Evolutionary conservation across 2,329 filamentous ascomycete genomes (phyloP).

Genomic region (Colletotrichum sublineola): DNA sequence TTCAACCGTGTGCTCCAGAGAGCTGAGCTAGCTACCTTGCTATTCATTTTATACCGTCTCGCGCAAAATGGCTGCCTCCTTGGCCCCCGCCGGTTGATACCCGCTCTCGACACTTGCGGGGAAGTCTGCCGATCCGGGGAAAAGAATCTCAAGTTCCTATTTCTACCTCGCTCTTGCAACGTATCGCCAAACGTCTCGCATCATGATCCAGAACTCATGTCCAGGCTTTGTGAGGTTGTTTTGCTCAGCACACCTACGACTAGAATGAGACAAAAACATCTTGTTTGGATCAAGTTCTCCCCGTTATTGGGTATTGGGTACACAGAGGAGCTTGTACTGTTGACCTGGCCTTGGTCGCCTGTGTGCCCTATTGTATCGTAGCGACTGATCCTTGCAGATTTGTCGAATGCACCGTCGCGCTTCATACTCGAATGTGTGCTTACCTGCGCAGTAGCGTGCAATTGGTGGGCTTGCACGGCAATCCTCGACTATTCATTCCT

Average conservation of each 20-base stretch:
- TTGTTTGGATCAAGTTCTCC: too few relatives aligned
- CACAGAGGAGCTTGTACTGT: neutral
- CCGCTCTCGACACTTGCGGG: slow-evolving; percentile 17
- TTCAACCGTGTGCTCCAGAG: neutral
- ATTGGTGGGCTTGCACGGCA: too few relatives aligned
- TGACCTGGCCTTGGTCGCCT: too few relatives aligned
- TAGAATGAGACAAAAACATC: neutral
- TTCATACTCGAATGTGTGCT: neutral
- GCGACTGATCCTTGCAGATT: too few relatives aligned
- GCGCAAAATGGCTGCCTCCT: neutral
- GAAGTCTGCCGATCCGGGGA: slow-evolving; percentile 31
- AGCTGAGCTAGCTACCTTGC: neutral
- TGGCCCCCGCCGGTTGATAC: neutral
- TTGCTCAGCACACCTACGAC: neutral
- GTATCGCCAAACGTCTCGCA: neutral
- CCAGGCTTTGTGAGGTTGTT: neutral
- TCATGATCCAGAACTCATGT: neutral
- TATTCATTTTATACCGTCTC: slow-evolving; percentile 13
- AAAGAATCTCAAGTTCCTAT: neutral
- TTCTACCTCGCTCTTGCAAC: neutral
- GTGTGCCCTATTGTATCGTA: neutral
- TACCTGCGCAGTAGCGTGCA: neutral
- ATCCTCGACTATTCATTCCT: neutral
- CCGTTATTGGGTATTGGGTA: neutral
- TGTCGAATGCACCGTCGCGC: too few relatives aligned